Percentiles rank a stretch among this genome's conserved stretches.
phyloP scores from a whole-genome alignment of 208 protist genomes.

The Trypanosomatidae sp. region DNA sequence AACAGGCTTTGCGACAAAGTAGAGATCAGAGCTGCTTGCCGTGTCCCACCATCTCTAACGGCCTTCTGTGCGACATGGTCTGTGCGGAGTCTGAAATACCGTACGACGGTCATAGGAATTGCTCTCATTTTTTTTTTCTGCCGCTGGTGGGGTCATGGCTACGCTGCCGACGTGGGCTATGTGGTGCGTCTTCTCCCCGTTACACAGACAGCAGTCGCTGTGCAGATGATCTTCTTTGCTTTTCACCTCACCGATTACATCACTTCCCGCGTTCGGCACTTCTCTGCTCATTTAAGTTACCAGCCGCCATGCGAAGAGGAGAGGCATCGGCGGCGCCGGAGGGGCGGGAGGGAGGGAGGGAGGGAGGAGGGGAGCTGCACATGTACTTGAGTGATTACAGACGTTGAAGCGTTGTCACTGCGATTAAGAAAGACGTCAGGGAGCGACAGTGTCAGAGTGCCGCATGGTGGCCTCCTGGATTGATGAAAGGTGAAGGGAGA shows the following conservation, averaged over 20 bases:
- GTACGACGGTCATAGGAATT: neutral
- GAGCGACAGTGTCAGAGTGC: neutral
- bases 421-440: neutral
- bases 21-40: neutral
- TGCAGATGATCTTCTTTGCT: neutral
- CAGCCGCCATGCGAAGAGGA: neutral
- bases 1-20: constrained; percentile 28
- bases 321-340: neutral
- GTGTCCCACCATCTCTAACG: neutral
- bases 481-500: neutral
- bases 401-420: neutral
- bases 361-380: neutral
- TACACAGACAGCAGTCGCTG: neutral
- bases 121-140: neutral
- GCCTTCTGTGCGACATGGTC: neutral
- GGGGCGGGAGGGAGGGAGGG: neutral
- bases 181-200: neutral
- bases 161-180: neutral
- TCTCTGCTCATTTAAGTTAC: neutral
- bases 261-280: neutral
- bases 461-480: neutral
- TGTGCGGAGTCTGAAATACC: neutral
- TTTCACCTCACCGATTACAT: neutral
- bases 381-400: neutral
- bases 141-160: neutral